Evolutionary conservation across 2,329 filamentous ascomycete species (phyloP).

Genomic region (Fusarium caatingaense): DNA sequence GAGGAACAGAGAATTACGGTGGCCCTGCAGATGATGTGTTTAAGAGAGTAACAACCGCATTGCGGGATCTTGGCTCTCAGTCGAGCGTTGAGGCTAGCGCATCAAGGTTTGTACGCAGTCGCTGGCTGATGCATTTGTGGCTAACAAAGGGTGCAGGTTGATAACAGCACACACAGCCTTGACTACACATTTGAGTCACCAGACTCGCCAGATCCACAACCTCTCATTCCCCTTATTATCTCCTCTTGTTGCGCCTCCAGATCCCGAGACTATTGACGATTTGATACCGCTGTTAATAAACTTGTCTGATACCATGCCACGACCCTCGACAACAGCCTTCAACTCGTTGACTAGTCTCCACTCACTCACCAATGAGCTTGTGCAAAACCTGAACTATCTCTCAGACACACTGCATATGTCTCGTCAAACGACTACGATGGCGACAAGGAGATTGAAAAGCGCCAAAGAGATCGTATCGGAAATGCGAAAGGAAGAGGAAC

Average conservation of each 20-base stretch:
- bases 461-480: conserved; percentile 89
- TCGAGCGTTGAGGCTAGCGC: conserved; percentile 77
- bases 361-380: conserved; percentile 76
- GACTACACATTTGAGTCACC: conserved; percentile 78
- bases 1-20: conserved; percentile 74
- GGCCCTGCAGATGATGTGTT: conserved; percentile 74
- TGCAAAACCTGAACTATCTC: conserved; percentile 84
- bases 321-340: conserved; percentile 70
- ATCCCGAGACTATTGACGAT: conserved; percentile 73
- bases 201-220: conserved; percentile 80
- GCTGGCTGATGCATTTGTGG: not conserved
- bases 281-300: conserved; percentile 75
- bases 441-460: conserved; percentile 80
- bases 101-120: conserved; percentile 65
- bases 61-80: conserved; percentile 79
- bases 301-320: conserved; percentile 75
- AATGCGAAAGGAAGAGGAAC: conserved; percentile 84
- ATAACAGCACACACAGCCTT: conserved; percentile 81
- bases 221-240: conserved; percentile 77
- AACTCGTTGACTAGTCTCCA: conserved; percentile 76
- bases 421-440: conserved; percentile 85
- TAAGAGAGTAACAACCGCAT: conserved; percentile 73
- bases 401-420: conserved; percentile 96
- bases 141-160: conserved; percentile 62
- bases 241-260: conserved; percentile 71